Evolutionary conservation across 2,329 filamentous ascomycete species (phyloP).

Genomic region (Tolypocladium cylindrosporum): DNA sequence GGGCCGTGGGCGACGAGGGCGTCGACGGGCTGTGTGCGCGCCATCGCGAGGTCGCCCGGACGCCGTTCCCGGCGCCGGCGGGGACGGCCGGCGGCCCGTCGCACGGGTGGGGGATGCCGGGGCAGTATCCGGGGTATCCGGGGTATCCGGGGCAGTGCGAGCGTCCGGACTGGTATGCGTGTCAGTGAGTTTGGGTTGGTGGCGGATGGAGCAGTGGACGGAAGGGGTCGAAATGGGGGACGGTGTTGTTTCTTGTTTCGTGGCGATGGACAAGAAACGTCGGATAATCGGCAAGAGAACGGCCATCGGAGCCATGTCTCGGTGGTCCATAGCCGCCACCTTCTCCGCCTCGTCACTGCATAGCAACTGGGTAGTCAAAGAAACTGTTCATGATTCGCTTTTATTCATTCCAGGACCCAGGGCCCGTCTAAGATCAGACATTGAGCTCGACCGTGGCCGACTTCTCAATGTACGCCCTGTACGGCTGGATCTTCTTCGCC

Average conservation of each 20-base stretch:
- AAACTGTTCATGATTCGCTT: neutral
- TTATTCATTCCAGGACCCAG: neutral
- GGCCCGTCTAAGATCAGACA: neutral
- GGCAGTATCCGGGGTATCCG: neutral
- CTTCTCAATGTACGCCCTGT: slow-evolving; percentile 21
- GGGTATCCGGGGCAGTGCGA: neutral
- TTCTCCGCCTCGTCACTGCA: no score
- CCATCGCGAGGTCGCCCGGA: neutral
- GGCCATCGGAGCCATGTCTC: no score
- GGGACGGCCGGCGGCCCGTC: neutral
- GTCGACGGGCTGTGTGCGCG: neutral
- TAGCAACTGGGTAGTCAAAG: no score
- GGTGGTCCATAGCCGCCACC: no score
- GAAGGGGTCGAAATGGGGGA: no score
- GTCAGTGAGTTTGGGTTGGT: neutral
- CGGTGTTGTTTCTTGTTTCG: no score
- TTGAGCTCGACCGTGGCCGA: slow-evolving; percentile 3
- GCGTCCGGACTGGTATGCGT: neutral
- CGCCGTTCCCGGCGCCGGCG: neutral
- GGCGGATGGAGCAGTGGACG: neutral
- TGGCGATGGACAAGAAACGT: no score
- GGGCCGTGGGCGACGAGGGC: neutral
- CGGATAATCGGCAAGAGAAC: no score
- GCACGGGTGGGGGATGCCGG: neutral
- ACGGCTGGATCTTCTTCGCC: slow-evolving; percentile 27